Conservation (phyloP, 805 yeast genomes). For the Dipodascopsis uninucleata region DNA sequence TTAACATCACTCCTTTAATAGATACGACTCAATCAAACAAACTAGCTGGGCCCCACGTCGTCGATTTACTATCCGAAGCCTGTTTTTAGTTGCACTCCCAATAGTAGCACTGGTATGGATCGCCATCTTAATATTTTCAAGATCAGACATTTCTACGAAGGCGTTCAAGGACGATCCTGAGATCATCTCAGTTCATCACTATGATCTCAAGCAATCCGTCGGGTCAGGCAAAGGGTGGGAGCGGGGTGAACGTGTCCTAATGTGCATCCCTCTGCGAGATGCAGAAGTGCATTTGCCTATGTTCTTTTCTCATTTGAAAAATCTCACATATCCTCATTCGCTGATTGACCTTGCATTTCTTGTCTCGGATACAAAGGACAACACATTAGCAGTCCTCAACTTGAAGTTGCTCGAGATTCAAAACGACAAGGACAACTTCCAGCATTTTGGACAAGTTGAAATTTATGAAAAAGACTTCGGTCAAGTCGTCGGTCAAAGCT, state of each 20-base stretch:
- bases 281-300: slow-evolving; percentile 86
- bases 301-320: slow-evolving; percentile 78
- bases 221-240: slow-evolving; percentile 76
- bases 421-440: slow-evolving; percentile 44
- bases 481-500: slow-evolving; percentile 87
- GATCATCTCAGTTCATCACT: slow-evolving; percentile 51
- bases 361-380: slow-evolving; percentile 83
- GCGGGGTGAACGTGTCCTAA: slow-evolving; percentile 68
- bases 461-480: slow-evolving; percentile 91
- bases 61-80: too few relatives aligned
- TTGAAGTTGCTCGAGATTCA: slow-evolving; percentile 55
- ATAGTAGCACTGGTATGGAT: too few relatives aligned
- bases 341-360: slow-evolving; percentile 74
- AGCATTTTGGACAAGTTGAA: slow-evolving; percentile 75
- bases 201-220: slow-evolving; percentile 61
- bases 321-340: slow-evolving; percentile 62
- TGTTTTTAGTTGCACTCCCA: too few relatives aligned
- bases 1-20: too few relatives aligned
- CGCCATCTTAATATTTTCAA: too few relatives aligned
- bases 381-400: slow-evolving; percentile 65
- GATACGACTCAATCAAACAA: too few relatives aligned
- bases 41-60: too few relatives aligned
- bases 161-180: slow-evolving; percentile 24
- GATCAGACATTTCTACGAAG: too few relatives aligned
- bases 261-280: slow-evolving; percentile 87